Evolutionary conservation across 2,329 filamentous ascomycete genomes (phyloP).

Genomic region (Ophiognomonia clavigignenti-juglandacearum): DNA sequence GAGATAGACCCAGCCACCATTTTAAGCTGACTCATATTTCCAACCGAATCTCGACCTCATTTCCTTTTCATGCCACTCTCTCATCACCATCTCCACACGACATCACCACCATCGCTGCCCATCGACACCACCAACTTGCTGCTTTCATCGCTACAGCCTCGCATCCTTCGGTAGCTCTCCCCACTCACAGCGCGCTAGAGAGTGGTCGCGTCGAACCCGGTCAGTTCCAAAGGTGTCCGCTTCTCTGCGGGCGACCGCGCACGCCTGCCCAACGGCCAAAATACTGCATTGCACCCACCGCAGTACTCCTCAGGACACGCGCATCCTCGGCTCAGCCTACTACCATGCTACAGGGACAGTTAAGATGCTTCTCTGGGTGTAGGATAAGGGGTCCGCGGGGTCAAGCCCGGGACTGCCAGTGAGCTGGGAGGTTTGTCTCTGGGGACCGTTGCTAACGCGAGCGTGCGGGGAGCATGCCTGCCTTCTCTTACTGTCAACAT

Average conservation of each 20-base stretch:
- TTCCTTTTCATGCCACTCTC: too few relatives aligned
- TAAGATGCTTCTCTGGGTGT: slow-evolving; percentile 4
- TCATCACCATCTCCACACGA: too few relatives aligned
- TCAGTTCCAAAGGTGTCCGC: slow-evolving; percentile 10
- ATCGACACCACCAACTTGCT: too few relatives aligned
- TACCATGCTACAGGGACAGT: slow-evolving; percentile 5
- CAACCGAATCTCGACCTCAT: too few relatives aligned
- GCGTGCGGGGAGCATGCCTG: slow-evolving; percentile 2
- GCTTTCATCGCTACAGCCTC: too few relatives aligned
- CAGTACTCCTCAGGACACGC: neutral
- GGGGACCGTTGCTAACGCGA: slow-evolving; percentile 8
- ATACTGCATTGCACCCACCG: slow-evolving; percentile 9
- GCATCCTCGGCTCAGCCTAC: slow-evolving; percentile 3
- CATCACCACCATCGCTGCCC: too few relatives aligned
- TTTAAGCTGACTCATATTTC: too few relatives aligned
- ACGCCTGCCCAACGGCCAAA: slow-evolving; percentile 6
- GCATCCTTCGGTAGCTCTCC: too few relatives aligned
- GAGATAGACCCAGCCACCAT: too few relatives aligned
- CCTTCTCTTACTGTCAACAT: too few relatives aligned
- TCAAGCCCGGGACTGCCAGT: slow-evolving; percentile 8
- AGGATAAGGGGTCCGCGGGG: slow-evolving; percentile 7
- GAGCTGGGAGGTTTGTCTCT: neutral
- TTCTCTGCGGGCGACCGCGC: slow-evolving; percentile 8
- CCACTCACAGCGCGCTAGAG: neutral
- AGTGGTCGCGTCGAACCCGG: neutral